Evolutionary conservation across 768 basidiomycete species (phyloP), one percentile per base, ranked within the genome.

Genomic region (Pleurotus eryngii): DNA sequence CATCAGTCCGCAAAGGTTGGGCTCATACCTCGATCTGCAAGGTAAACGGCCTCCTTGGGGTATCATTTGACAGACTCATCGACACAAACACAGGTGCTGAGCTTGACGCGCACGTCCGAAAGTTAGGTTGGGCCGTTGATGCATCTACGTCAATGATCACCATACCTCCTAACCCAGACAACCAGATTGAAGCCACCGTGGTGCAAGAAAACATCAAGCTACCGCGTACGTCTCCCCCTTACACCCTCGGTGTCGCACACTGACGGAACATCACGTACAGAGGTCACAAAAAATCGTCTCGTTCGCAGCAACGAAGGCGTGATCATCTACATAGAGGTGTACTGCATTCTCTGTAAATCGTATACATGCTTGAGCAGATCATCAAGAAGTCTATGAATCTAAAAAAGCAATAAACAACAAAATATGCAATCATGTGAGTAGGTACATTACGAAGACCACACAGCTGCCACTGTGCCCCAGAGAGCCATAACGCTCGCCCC

Each of bases 181-280:
- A 94, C 70, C 90, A 91, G 65, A 90, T 93, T 63, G 86, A 89
- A 65, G 89, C 92, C 0, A 88, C 89, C 0, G 80, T 94, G 49
- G 87, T 92, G 22, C 90, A 90, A 69, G 92, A 94, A 71, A 82
- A 78, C 63, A 86, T 94, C 65, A 87, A 85, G 68, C 76, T 94
- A 60, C 83, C 86, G 57, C 92, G 92, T 92, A 73, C 62, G 91
- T 78, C 18, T 12, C 38, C 51, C 20, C 39, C 55, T 39, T 35
- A 35, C 3, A 3, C 7, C 58, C 5, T 30, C 42, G 20, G n/a
- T 14, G n/a, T 14, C 38, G 30, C 45, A 50, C n/a, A 27, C 62
- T 59, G 20, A 60, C 45, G 17, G 27, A 61, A 53, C 56, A 14
- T 39, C 26, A 15, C 27, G 12, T 57, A 26, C 63, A 92, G 90